Percentiles rank a stretch among this genome's conserved stretches.
Conservation (phyloP, 2,329 filamentous ascomycete genomes). For the Dothideomycetidae sp. region DNA sequence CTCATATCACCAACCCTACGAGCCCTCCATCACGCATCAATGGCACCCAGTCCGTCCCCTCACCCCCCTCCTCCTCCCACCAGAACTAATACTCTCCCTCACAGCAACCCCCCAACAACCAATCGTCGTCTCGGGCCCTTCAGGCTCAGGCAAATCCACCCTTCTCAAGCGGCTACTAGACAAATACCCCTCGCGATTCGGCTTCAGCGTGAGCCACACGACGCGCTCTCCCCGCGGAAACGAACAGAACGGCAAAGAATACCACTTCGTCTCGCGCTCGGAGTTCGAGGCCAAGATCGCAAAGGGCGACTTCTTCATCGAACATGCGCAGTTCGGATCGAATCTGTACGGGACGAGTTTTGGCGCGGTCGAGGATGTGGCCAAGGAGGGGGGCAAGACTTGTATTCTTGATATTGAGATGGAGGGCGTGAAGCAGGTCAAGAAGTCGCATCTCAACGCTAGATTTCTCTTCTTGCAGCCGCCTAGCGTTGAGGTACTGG, state of each 20-base stretch:
- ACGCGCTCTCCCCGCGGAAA: slow-evolving; percentile 62
- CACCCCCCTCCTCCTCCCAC: background rate
- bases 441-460: slow-evolving; percentile 56
- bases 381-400: slow-evolving; percentile 46
- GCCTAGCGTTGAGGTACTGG: slow-evolving; percentile 59
- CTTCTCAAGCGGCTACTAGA: slow-evolving; percentile 59
- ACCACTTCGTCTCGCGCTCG: slow-evolving; percentile 58
- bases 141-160: slow-evolving; percentile 69
- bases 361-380: slow-evolving; percentile 61
- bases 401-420: slow-evolving; percentile 94
- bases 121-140: slow-evolving; percentile 67
- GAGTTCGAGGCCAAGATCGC: slow-evolving; percentile 54
- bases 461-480: slow-evolving; percentile 77
- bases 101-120: slow-evolving; percentile 26
- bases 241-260: slow-evolving; percentile 64
- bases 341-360: slow-evolving; percentile 82
- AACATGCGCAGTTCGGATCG: slow-evolving; percentile 71
- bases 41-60: slow-evolving; percentile 3
- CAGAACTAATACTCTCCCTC: background rate
- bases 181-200: slow-evolving; percentile 51
- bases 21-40: slow-evolving; percentile 1
- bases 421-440: slow-evolving; percentile 94
- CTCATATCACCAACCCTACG: too few species aligned
- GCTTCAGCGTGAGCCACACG: slow-evolving; percentile 50
- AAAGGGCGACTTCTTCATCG: slow-evolving; percentile 71